Percentiles rank a stretch among this genome's conserved stretches.
Conservation (phyloP, 768 basidiomycete species). For the Podaxis rugospora region DNA sequence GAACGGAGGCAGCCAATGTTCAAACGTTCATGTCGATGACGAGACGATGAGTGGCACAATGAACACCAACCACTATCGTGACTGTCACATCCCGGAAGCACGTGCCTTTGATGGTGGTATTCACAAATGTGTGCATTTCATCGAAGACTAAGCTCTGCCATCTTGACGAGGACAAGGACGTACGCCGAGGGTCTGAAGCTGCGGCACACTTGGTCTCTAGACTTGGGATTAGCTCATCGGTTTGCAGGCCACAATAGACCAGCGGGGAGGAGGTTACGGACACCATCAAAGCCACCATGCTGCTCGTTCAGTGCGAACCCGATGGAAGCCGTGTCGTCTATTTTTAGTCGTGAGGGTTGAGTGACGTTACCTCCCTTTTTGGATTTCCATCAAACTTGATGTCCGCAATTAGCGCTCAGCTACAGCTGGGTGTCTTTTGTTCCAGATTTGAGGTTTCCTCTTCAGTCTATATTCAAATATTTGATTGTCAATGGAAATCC, state of each 20-base stretch:
- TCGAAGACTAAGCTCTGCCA: too few species aligned
- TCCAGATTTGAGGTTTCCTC: neutral
- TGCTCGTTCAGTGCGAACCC: neutral
- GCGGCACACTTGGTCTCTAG: neutral
- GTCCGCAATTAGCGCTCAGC: neutral
- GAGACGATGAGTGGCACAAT: neutral
- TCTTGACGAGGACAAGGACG: too few species aligned
- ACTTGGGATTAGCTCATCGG: neutral
- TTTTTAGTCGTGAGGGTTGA: neutral
- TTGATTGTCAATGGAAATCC: too few species aligned
- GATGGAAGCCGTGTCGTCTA: neutral
- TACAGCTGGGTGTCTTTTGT: neutral
- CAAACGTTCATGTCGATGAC: constrained; percentile 10
- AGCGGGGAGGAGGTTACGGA: neutral
- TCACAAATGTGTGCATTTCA: neutral
- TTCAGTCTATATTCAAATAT: too few species aligned
- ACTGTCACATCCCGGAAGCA: neutral
- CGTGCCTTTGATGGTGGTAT: neutral
- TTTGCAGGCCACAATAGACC: neutral
- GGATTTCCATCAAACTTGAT: neutral
- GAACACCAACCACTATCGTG: neutral
- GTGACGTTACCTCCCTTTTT: neutral
- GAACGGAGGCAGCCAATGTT: neutral
- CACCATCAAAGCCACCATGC: constrained; percentile 7
- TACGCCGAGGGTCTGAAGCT: neutral